Base-by-base conservation (phyloP, 2,329 filamentous ascomycete genomes). In the Aspergillus arachidicola region DNA sequence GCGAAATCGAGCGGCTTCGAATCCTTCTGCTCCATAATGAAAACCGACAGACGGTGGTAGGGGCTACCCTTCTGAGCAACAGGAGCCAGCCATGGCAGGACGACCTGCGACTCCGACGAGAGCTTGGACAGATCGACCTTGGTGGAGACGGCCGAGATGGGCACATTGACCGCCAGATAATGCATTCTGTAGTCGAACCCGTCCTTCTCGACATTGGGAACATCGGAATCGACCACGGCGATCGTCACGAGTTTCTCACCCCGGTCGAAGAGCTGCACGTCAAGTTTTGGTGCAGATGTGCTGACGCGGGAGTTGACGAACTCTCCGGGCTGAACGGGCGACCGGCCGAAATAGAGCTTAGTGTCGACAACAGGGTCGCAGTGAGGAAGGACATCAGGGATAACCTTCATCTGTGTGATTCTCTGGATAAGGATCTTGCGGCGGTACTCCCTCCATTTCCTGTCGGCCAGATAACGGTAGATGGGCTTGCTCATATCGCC, bases 401-500 rank as follows among this genome's bases (percentile, higher is more conserved):
- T 86, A 61, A 99, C 89, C 72, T 89, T 86, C 84, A 98, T 91
- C 77, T 97, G 93, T 56, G 86, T 83, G 73, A 98, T 90, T 75
- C 95, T 91, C 83, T 99, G 95, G 66, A 89, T 84, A 67, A 96
- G 86, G 66, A 98, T 82, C 71, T 88, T 87, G 71, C 90, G 88
- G 75, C 93, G 90, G 82, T 95, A 93, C 67, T 88, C 84, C 70
- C 90, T 89, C 95, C 95, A 99, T 82, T 96, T 93, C 71, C 86
- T 83, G 74, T 97, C 87, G 64, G 94, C 92, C 57, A 98, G 89
- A 78, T 91, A 87, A 68, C 94, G 91, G 83, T 99, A 99, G 75
- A 99, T 94, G 66, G 94, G 94, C 79, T 96, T 96, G 82, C 87
- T 90, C 93, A 98, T 94, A 79, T 98, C 93, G 68, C 91, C 94